A percentile compares a stretch with the other conserved stretches of the same genome.
Conservation (phyloP, 129 eudicot genomes). For the Oenanthe sinensis region DNA sequence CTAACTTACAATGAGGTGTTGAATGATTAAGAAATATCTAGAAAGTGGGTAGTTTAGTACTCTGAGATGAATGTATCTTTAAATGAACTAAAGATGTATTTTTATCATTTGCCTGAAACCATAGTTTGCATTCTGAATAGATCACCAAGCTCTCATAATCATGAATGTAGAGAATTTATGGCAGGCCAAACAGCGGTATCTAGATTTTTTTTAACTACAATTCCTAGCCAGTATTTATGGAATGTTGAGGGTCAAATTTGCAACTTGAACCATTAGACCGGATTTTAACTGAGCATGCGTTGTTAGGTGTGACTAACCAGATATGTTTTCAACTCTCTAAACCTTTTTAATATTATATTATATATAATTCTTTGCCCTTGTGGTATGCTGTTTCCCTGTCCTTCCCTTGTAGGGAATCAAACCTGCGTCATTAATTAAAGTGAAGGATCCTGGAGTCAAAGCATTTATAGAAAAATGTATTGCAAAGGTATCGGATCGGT, state of each 20-base stretch:
- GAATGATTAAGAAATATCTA: background rate
- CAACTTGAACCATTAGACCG: background rate
- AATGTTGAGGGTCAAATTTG: background rate
- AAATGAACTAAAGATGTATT: background rate
- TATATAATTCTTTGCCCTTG: background rate
- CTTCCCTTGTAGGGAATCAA: constrained; percentile 57
- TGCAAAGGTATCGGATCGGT: constrained; percentile 59
- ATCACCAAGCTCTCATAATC: background rate
- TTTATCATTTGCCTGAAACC: background rate
- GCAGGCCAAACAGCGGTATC: background rate
- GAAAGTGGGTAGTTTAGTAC: background rate
- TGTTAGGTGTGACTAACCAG: background rate
- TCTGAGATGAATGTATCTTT: background rate
- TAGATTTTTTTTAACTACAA: background rate
- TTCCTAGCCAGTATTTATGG: background rate
- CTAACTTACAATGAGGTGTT: background rate
- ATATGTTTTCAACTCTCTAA: background rate
- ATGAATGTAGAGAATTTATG: background rate
- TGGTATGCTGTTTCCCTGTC: background rate
- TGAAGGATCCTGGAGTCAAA: constrained; percentile 65
- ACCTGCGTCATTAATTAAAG: constrained; percentile 85
- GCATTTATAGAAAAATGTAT: constrained; percentile 87
- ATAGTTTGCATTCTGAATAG: background rate
- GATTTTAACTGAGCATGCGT: background rate
- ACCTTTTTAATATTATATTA: background rate